These are phyloP conservation scores for Lantana camara DNA, from an alignment of 257 asterid genomes.

Conservation along the genomic window DNA sequence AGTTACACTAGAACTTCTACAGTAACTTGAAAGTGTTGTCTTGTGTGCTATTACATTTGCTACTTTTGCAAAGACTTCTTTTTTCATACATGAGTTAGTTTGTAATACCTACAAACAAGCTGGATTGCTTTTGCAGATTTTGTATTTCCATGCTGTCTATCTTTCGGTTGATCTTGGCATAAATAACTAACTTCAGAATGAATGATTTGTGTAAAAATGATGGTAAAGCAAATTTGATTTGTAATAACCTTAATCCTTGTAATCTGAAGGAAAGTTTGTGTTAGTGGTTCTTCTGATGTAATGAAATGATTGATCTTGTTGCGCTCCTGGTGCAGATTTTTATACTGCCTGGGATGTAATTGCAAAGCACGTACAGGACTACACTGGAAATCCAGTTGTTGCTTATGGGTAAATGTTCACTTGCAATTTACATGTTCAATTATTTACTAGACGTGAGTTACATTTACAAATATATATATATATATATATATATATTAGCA, in stretches of 20 bases:
- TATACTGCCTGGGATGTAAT: slow-evolving; percentile 97
- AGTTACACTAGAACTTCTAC: neutral
- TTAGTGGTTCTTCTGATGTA: neutral
- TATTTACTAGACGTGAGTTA: neutral
- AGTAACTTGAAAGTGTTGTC: neutral
- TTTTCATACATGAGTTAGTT: neutral
- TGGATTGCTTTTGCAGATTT: neutral
- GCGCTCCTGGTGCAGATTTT: slow-evolving; percentile 65
- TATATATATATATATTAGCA: neutral
- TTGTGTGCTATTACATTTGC: neutral
- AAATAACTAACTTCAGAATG: neutral
- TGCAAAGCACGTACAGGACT: slow-evolving; percentile 58
- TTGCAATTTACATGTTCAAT: slow-evolving; percentile 16
- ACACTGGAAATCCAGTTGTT: slow-evolving; percentile 60
- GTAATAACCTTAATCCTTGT: neutral
- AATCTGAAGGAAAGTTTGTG: neutral
- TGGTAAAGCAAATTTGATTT: neutral
- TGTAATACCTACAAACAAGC: neutral
- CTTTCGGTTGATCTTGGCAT: neutral
- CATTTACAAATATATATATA: neutral
- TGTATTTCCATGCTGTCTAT: neutral
- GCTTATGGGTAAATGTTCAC: slow-evolving; percentile 63
- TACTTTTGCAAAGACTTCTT: no score
- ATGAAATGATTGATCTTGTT: slow-evolving; percentile 25
- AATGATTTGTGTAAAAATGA: slow-evolving; percentile 6